These are phyloP conservation scores for Capsicum pubescens DNA, from an alignment of 257 asterid species.

Conservation along the genomic window DNA sequence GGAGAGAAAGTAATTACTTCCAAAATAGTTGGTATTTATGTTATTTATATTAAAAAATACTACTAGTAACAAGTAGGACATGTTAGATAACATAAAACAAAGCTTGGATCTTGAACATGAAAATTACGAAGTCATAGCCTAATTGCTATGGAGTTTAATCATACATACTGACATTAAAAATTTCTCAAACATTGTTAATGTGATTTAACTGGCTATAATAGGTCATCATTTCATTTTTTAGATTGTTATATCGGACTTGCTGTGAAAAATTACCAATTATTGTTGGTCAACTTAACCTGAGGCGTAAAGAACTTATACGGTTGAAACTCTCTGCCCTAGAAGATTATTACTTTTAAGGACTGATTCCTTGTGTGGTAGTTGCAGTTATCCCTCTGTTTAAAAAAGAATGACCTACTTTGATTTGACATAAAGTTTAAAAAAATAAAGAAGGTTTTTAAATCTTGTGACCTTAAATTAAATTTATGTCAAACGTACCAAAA, in stretches of 20 bases:
- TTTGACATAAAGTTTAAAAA: no score
- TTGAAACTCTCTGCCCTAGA: not conserved
- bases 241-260: not conserved
- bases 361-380: not conserved
- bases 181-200: not conserved
- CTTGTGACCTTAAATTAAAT: no score
- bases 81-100: conserved; percentile 17
- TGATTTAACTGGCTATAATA: not conserved
- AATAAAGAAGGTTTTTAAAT: no score
- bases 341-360: not conserved
- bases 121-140: not conserved
- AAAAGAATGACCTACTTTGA: no score
- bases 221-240: not conserved
- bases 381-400: not conserved
- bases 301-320: not conserved
- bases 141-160: not conserved
- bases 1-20: no score
- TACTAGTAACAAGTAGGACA: not conserved
- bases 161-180: not conserved
- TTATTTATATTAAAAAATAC: no score
- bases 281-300: not conserved
- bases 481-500: no score
- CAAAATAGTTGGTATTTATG: no score
- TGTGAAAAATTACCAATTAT: not conserved
- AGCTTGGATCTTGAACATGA: not conserved